Evolutionary conservation across 2,329 filamentous ascomycete species (phyloP).

Genomic region (Penicillium sp.): DNA sequence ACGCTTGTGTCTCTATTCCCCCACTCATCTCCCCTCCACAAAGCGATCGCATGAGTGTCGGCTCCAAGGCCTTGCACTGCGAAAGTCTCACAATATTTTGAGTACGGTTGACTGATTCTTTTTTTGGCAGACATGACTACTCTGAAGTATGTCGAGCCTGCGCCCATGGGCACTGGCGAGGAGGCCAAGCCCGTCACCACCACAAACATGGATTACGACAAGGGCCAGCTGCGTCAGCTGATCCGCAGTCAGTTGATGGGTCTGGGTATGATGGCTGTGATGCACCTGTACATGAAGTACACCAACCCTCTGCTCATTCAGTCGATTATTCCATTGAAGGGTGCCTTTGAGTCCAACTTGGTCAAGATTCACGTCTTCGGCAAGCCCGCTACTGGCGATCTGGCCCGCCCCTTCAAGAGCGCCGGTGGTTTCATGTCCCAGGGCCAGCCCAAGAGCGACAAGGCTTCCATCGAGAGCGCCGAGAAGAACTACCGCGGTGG

Average conservation of each 20-base stretch:
- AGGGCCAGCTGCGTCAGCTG: conserved; percentile 71
- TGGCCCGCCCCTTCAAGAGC: conserved; percentile 94
- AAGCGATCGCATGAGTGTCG: not conserved
- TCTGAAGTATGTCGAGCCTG: conserved; percentile 96
- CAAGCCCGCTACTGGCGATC: conserved; percentile 76
- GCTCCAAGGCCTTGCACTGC: not conserved
- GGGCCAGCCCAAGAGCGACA: conserved; percentile 77
- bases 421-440: conserved; percentile 70
- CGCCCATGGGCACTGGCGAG: conserved; percentile 86
- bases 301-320: conserved; percentile 98
- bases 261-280: conserved; percentile 94
- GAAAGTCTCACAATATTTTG: not conserved
- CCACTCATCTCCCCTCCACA: not conserved
- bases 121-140: conserved; percentile 73
- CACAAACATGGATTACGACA: conserved; percentile 92
- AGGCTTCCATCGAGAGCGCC: conserved; percentile 60
- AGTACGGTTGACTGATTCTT: not conserved
- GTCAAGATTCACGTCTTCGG: conserved; percentile 93
- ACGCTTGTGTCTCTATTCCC: conserved; percentile 29
- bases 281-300: conserved; percentile 99
- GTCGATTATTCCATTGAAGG: conserved; percentile 96
- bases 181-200: conserved; percentile 95
- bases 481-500: conserved; percentile 47
- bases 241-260: conserved; percentile 94
- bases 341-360: conserved; percentile 88